Evolutionary conservation across 192 early-diverging fungal genomes (phyloP).

Genomic region (Rhizoclosmatium sp.): DNA sequence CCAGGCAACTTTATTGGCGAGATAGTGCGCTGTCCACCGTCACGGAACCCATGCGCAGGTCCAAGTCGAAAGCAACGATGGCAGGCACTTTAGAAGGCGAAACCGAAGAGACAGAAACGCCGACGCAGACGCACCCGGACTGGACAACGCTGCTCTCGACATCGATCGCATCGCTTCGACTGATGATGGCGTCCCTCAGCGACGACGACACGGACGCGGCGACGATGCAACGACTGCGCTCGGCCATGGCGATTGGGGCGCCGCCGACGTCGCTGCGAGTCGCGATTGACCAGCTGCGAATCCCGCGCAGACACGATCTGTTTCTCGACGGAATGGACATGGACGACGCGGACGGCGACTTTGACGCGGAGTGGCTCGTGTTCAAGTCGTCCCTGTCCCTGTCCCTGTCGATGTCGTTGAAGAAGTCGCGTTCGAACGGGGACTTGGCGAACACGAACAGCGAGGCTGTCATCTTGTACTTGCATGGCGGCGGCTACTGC

Average conservation of each 20-base stretch:
- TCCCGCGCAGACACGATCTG: slow-evolving; percentile 20
- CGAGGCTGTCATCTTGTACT: slow-evolving; percentile 28
- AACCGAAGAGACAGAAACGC: background rate
- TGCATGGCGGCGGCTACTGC: slow-evolving; percentile 43
- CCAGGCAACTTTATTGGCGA: background rate
- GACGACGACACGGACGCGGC: background rate
- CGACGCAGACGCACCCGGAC: background rate
- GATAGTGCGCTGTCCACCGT: background rate
- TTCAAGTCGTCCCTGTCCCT: background rate
- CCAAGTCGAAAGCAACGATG: background rate
- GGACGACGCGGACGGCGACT: slow-evolving; percentile 23
- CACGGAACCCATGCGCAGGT: background rate
- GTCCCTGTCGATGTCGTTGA: background rate
- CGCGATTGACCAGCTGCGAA: slow-evolving; percentile 5
- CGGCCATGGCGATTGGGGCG: background rate
- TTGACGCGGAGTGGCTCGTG: slow-evolving; percentile 41
- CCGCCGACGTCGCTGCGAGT: background rate
- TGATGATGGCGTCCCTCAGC: background rate
- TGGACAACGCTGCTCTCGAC: background rate
- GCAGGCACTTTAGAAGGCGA: background rate
- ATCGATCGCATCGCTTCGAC: background rate
- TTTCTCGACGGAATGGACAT: slow-evolving; percentile 16
- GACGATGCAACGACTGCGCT: background rate
- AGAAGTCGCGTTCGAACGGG: background rate
- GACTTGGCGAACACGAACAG: background rate